These are phyloP conservation scores for Ajuga reptans DNA, from an alignment of 305 asterid genomes.

Conservation along the genomic window DNA sequence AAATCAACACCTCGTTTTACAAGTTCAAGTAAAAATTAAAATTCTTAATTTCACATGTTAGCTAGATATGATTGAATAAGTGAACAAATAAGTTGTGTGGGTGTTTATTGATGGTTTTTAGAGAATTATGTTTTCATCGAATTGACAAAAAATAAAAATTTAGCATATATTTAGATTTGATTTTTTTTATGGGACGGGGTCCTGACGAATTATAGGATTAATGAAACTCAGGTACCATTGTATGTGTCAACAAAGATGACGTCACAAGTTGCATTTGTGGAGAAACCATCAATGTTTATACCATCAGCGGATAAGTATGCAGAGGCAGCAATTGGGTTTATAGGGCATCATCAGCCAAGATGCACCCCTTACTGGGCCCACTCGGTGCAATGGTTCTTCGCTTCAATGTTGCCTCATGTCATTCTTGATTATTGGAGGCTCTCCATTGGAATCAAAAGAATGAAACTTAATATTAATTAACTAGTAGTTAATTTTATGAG, in stretches of 20 bases:
- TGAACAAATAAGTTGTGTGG: too few species aligned
- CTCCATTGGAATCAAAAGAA: conserved; percentile 40
- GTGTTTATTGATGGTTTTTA: too few species aligned
- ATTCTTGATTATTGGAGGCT: conserved; percentile 57
- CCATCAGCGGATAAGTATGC: conserved; percentile 53
- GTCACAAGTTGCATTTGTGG: conserved; percentile 48
- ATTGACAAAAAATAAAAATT: too few species aligned
- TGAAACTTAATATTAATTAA: not conserved
- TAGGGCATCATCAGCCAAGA: conserved; percentile 46
- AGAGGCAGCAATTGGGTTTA: conserved; percentile 41
- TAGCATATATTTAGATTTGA: too few species aligned
- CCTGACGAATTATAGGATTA: too few species aligned
- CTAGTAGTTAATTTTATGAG: too few species aligned
- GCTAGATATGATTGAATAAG: too few species aligned
- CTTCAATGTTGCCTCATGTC: conserved; percentile 42
- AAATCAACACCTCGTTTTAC: too few species aligned
- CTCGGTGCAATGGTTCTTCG: conserved; percentile 56
- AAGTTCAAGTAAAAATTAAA: too few species aligned
- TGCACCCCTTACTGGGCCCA: conserved; percentile 75
- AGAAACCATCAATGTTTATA: conserved; percentile 44
- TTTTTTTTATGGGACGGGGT: too few species aligned
- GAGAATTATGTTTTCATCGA: too few species aligned
- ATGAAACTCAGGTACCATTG: conserved; percentile 48
- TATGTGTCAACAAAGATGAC: conserved; percentile 65
- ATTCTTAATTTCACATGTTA: too few species aligned